A percentile compares a stretch with the other conserved stretches of the same genome.
Evolutionary conservation across 345 rosid genomes (phyloP).

Genomic region (Pistacia integerrima): DNA sequence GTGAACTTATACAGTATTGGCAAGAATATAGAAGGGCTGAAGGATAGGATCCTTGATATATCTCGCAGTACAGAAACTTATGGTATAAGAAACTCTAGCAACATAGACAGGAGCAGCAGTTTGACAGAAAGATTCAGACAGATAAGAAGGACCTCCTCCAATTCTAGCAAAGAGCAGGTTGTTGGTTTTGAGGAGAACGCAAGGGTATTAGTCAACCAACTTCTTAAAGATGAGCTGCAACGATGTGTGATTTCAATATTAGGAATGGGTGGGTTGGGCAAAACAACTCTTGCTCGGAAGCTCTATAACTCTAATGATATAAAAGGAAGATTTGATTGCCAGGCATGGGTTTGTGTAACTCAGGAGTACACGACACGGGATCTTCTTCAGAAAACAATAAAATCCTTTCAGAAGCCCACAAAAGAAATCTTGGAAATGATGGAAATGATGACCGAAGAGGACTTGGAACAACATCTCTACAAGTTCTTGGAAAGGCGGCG

Average conservation of each 20-base stretch:
- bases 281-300: slow-evolving; percentile 33
- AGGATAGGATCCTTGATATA: slow-evolving; percentile 20
- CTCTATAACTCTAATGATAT: slow-evolving; percentile 25
- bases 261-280: slow-evolving; percentile 35
- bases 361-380: slow-evolving; percentile 19
- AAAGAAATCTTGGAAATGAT: slow-evolving; percentile 10
- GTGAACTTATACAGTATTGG: slow-evolving; percentile 20
- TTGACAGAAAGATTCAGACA: slow-evolving; percentile 13
- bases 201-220: slow-evolving; percentile 16
- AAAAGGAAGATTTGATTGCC: slow-evolving; percentile 21
- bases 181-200: slow-evolving; percentile 31
- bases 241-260: slow-evolving; percentile 31
- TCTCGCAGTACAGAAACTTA: slow-evolving; percentile 25
- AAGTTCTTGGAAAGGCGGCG: slow-evolving; percentile 19
- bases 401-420: slow-evolving; percentile 16
- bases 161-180: slow-evolving; percentile 24
- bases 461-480: slow-evolving; percentile 22
- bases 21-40: slow-evolving; percentile 5
- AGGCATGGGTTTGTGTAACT: slow-evolving; percentile 32
- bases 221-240: slow-evolving; percentile 19
- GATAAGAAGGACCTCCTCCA: slow-evolving; percentile 29
- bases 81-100: slow-evolving; percentile 22
- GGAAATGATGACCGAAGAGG: slow-evolving; percentile 15
- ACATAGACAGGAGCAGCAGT: not conserved
- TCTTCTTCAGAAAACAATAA: slow-evolving; percentile 23